These are phyloP conservation scores for Cryptococcus amylolentus DNA, from an alignment of 1,284 basidiomycete genomes.

Conservation along the genomic window DNA sequence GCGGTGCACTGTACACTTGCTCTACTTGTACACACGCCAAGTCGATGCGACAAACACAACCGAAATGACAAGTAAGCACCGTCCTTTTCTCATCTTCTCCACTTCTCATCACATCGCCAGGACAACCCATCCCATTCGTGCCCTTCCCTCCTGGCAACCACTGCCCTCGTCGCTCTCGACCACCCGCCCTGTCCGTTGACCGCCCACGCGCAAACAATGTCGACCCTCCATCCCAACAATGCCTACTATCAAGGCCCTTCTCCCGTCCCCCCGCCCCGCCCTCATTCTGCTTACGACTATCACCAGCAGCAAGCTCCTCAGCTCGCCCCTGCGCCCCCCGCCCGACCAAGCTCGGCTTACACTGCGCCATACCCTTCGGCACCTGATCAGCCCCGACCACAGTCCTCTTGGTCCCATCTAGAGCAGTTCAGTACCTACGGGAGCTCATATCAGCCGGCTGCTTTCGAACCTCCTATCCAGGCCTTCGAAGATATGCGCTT, in stretches of 20 bases:
- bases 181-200: neutral
- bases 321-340: neutral
- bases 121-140: neutral
- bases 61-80: neutral
- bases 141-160: neutral
- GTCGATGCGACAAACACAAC: neutral
- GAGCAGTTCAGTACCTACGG: neutral
- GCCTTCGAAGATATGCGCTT: neutral
- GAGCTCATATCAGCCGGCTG: too few relatives aligned
- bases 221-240: neutral
- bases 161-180: neutral
- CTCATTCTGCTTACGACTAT: neutral
- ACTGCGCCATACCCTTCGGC: conserved; percentile 5
- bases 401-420: neutral
- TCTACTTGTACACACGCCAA: neutral
- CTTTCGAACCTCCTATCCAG: too few relatives aligned
- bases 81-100: neutral
- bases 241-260: neutral
- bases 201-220: neutral
- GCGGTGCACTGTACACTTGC: neutral
- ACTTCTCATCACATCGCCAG: neutral
- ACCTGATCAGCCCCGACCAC: neutral
- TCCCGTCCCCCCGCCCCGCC: neutral
- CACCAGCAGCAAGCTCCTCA: neutral
- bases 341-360: conserved; percentile 9